Base-by-base conservation (phyloP, 306 rosid species). In the Cicer chorassanicum region DNA sequence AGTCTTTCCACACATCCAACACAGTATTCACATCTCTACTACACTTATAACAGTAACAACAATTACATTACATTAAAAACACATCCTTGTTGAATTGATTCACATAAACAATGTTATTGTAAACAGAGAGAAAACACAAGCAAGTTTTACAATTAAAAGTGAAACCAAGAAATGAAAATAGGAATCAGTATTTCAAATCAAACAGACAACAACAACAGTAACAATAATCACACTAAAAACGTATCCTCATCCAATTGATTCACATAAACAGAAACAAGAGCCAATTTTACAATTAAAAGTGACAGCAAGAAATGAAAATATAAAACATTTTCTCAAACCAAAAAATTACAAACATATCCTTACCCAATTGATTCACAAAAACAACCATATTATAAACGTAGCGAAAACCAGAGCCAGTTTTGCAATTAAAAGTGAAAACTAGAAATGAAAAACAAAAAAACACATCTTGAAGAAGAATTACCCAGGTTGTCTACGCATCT, bases 401-500 rank as follows among this genome's bases (percentile, higher is more conserved):
- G 6, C 16, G 5, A 49, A 7, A 53, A n/a, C 19, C 2, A 5
- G 1, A 8, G 5, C 59, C 12, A 53, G 18, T 15, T 4, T 16
- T 1, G 16, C 54, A 53, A 53, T 53, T 16, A 18, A 53, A 53
- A 16, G 4, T 6, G 24, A 53, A 16, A 7, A 53, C 59, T n/a
- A n/a, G 21, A 50, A 50, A 51, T 15, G 8, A 14, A 51, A 51
- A 15, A 2, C 6, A 48, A 8, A 53, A 64, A 0, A 3, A 16
- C 18, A 16, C 14, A 48, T 48, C 53, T 0, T 1, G 6, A 12
- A 44, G 4, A 21, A 19, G 8, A 59, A 88, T 43, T 83, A 89
- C 93, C 99, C 99, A 1, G 99, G 99, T 75, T 95, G 97, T 80
- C 99, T 83, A 41, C 98, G 89, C 99, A 95, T 92, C 92, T 90